Evolutionary conservation across 768 basidiomycete species (phyloP).

Genomic region (Termitomyces sp.): DNA sequence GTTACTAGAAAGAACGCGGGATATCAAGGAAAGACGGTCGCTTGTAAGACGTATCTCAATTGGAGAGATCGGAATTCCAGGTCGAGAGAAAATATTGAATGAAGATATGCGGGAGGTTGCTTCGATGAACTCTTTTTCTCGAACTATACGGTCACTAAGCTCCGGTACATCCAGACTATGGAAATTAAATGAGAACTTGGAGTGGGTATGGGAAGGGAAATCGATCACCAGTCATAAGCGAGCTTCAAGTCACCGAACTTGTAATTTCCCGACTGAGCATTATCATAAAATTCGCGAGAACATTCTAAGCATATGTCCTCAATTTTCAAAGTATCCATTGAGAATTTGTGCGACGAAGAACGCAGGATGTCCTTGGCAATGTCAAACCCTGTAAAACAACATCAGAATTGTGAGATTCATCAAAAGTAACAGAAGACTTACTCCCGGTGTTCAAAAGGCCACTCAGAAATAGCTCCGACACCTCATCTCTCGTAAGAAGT

Average conservation of each 20-base stretch:
- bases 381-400: slow-evolving; percentile 47
- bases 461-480: slow-evolving; percentile 78
- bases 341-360: slow-evolving; percentile 42
- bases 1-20: slow-evolving; percentile 81
- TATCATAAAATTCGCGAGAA: slow-evolving; percentile 92
- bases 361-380: slow-evolving; percentile 62
- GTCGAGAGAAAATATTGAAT: slow-evolving; percentile 76
- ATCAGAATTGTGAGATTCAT: not conserved
- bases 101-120: slow-evolving; percentile 95
- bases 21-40: slow-evolving; percentile 84
- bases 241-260: slow-evolving; percentile 94
- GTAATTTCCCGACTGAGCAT: slow-evolving; percentile 88
- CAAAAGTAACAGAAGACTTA: slow-evolving; percentile 41
- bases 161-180: slow-evolving; percentile 73
- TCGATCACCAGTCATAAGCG: slow-evolving; percentile 88
- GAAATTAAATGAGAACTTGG: not conserved
- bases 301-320: slow-evolving; percentile 81
- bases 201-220: not conserved
- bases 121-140: slow-evolving; percentile 92
- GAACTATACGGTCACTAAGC: slow-evolving; percentile 53
- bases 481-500: slow-evolving; percentile 63
- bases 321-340: slow-evolving; percentile 44
- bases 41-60: slow-evolving; percentile 92
- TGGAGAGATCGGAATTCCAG: slow-evolving; percentile 78
- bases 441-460: slow-evolving; percentile 86